Evolutionary conservation across 805 yeast genomes (phyloP).

Genomic region (Metschnikowia amazonensis): DNA sequence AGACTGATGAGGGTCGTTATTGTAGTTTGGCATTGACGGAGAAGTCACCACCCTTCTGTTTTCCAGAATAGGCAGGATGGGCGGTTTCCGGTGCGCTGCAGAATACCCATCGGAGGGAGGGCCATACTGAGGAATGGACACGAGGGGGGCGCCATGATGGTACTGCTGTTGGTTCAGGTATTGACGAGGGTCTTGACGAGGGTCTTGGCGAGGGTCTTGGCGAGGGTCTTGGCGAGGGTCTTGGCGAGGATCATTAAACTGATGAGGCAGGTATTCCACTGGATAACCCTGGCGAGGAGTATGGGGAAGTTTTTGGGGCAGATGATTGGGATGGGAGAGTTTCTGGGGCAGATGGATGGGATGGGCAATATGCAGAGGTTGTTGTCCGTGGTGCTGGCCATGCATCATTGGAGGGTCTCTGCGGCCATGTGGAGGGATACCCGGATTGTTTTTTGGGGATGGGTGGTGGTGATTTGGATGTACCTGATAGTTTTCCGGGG

Average conservation of each 20-base stretch:
- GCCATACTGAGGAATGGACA: neutral
- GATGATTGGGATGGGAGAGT: neutral
- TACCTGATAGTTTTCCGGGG: neutral
- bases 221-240: neutral
- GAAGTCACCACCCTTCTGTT: slow-evolving; percentile 16
- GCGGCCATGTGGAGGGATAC: neutral
- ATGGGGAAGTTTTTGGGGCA: neutral
- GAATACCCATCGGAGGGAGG: neutral
- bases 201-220: neutral
- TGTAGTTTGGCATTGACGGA: slow-evolving; percentile 10
- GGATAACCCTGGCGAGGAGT: neutral
- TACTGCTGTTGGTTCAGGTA: neutral
- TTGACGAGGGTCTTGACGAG: neutral
- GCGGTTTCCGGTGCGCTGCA: neutral
- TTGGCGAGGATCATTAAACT: neutral
- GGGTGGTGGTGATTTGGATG: neutral
- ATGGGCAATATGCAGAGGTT: too few species aligned
- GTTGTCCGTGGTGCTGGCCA: neutral
- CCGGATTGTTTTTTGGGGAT: neutral
- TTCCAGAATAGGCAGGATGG: slow-evolving; percentile 6
- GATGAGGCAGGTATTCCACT: neutral
- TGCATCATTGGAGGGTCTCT: neutral
- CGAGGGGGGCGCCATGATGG: neutral
- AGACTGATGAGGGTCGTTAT: slow-evolving; percentile 7
- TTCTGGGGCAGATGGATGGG: slow-evolving; percentile 1